Evolutionary conservation across 352 stramenopile species (phyloP).

Genomic region (Phytopythium aichiense): DNA sequence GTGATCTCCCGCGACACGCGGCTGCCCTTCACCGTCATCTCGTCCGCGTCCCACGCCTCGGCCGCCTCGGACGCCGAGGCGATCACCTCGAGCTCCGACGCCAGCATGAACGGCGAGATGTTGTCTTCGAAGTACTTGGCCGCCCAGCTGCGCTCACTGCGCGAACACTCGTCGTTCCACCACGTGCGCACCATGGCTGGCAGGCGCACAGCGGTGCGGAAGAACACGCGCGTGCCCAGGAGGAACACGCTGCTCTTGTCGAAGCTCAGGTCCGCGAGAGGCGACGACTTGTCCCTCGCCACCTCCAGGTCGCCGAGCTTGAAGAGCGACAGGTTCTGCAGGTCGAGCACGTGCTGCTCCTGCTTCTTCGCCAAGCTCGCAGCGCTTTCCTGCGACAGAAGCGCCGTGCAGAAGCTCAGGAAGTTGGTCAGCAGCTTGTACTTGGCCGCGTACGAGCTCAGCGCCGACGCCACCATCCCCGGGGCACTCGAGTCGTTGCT

Average conservation of each 20-base stretch:
- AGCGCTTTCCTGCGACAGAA: conserved; percentile 54
- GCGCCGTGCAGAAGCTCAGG: conserved; percentile 53
- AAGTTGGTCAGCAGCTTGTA: conserved; percentile 62
- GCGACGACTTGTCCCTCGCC: conserved; percentile 3
- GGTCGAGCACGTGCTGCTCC: conserved; percentile 12
- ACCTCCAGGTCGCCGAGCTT: conserved; percentile 32
- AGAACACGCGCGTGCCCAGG: conserved; percentile 67
- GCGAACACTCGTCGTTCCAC: conserved; percentile 89
- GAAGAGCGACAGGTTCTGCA: conserved; percentile 54
- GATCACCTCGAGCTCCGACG: conserved; percentile 76
- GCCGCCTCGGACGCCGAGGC: conserved; percentile 44
- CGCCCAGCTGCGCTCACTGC: conserved; percentile 76
- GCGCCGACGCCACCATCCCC: conserved; percentile 56
- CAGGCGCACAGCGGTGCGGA: conserved; percentile 75
- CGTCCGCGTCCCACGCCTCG: conserved; percentile 62
- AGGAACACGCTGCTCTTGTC: conserved; percentile 41
- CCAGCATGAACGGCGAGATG: conserved; percentile 76
- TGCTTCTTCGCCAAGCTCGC: conserved; percentile 4
- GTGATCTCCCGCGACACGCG: conserved; percentile 87
- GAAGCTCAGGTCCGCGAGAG: conserved; percentile 21
- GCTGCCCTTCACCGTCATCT: conserved; percentile 87
- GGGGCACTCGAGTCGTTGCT: conserved; percentile 7
- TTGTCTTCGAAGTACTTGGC: conserved; percentile 88
- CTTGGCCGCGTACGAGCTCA: conserved; percentile 63
- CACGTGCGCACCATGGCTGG: conserved; percentile 86